Conservation (phyloP, 192 early-diverging fungal genomes). For the Paraglomus occultum region DNA sequence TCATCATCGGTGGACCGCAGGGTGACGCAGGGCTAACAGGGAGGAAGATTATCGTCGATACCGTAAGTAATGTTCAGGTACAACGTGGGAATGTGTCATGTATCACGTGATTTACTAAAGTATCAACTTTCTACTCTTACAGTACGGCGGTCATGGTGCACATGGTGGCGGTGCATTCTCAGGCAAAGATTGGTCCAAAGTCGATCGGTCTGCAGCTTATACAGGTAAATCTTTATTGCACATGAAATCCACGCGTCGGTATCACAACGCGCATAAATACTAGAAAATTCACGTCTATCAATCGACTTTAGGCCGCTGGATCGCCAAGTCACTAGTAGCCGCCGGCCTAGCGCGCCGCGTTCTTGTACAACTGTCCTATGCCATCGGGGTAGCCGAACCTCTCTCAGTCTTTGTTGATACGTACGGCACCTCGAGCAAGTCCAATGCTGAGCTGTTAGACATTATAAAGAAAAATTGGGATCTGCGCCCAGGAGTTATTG, state of each 20-base stretch:
- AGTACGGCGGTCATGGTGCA: slow-evolving; percentile 91
- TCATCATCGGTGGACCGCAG: slow-evolving; percentile 99
- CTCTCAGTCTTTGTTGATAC: slow-evolving; percentile 96
- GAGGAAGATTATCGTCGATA: slow-evolving; percentile 74
- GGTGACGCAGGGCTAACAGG: slow-evolving; percentile 99
- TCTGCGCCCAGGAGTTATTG: slow-evolving; percentile 97
- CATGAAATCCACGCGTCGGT: neutral
- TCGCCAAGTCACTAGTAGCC: slow-evolving; percentile 95
- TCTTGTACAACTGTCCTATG: slow-evolving; percentile 97
- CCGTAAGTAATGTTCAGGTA: slow-evolving; percentile 28
- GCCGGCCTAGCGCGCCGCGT: slow-evolving; percentile 91
- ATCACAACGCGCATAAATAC: no score
- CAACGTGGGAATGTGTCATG: no score
- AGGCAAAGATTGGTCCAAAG: slow-evolving; percentile 99
- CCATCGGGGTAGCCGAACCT: slow-evolving; percentile 97
- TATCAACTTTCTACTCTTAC: neutral
- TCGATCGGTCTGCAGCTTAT: slow-evolving; percentile 98
- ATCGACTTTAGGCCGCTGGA: slow-evolving; percentile 75
- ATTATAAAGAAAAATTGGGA: slow-evolving; percentile 99
- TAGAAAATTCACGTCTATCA: neutral
- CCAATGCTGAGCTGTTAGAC: slow-evolving; percentile 84
- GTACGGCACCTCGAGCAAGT: slow-evolving; percentile 91
- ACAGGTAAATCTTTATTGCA: slow-evolving; percentile 42
- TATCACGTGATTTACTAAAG: neutral
- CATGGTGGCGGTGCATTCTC: slow-evolving; percentile 98